A percentile compares a stretch with the other conserved stretches of the same genome.
These are phyloP conservation scores for Rhizopus arrhizus DNA, from an alignment of 371 early-diverging fungal species.

Conservation along the genomic window DNA sequence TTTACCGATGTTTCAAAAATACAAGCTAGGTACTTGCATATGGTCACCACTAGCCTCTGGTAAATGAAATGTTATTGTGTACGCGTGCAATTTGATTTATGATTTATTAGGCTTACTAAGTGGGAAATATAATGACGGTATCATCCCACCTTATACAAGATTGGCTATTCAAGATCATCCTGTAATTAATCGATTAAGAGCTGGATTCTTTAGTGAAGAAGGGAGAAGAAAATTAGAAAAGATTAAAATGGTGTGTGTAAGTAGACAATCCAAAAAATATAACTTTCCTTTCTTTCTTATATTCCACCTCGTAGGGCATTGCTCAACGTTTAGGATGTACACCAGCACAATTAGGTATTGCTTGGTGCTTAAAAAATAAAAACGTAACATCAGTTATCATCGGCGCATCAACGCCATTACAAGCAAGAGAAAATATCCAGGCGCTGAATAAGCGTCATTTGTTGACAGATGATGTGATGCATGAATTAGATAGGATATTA, in stretches of 20 bases:
- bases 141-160: constrained; percentile 72
- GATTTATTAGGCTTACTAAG: constrained; percentile 51
- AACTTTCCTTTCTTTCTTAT: not conserved
- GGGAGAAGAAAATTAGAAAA: constrained; percentile 59
- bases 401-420: constrained; percentile 73
- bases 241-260: constrained; percentile 54
- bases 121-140: constrained; percentile 78
- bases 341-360: constrained; percentile 77
- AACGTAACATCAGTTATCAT: constrained; percentile 65
- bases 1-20: constrained; percentile 68
- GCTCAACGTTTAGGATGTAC: constrained; percentile 70
- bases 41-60: constrained; percentile 86
- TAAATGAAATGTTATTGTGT: constrained; percentile 11
- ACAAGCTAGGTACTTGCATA: constrained; percentile 74
- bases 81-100: not conserved
- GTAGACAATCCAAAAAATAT: constrained; percentile 1
- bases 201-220: constrained; percentile 63
- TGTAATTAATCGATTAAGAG: constrained; percentile 64
- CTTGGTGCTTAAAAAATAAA: constrained; percentile 78
- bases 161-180: constrained; percentile 68
- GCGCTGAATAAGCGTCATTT: constrained; percentile 60
- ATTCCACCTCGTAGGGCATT: constrained; percentile 42
- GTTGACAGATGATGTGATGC: constrained; percentile 71
- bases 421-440: constrained; percentile 77
- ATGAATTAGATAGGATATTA: constrained; percentile 65